Base-by-base conservation (phyloP, 108 stramenopile species). In the Skeletonema grethae region DNA sequence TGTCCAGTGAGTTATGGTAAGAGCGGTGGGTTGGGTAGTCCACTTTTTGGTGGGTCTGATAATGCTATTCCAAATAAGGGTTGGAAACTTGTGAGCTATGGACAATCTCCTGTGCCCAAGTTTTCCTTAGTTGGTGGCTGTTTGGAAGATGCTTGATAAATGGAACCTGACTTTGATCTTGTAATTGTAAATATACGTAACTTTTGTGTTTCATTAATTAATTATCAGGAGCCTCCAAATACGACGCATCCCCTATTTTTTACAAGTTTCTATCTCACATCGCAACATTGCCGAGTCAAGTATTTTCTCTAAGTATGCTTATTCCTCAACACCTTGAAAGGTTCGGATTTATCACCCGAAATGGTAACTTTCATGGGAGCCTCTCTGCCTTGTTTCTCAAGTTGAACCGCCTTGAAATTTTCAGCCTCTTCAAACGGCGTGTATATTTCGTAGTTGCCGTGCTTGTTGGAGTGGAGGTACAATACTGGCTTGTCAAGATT, bases 381-480 rank as follows among this genome's bases (percentile, higher is more conserved):
- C 58, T 82, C 80, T 36, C 10, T 8, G 11, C 80, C 80, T 46
- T 55, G 68, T 50, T 63, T 71, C 65, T 75, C 80, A 45, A 82
- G 55, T 65, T 82, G 80, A 53, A 82, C 80, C 4, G 80, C 80
- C 43, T 25, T 31, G 69, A 82, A 82, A 31, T 82, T 82, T 38
- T 67, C 50, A 12, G 80, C 80, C 61, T 82, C 80, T 10, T 69
- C 66, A 55, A 71, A 82, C 2, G 80, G 80, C 29, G 53, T 63
- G 68, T 82, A 82, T 36, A 57, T 38, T 43, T 82, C 53, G 63
- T 66, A 82, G 28, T 65, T 41, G 5, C 80, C 80, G 18, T 69
- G 63, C 22, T 62, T 24, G 59, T 89, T 85, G 56, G 89, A 84
- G 72, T 94, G 93, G 25, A 94, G 32, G 63, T 94, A 94, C 7